Evolutionary conservation across 129 eudicot species (phyloP), one percentile per base, ranked within the genome.

Genomic region (Kitagawia praeruptora): DNA sequence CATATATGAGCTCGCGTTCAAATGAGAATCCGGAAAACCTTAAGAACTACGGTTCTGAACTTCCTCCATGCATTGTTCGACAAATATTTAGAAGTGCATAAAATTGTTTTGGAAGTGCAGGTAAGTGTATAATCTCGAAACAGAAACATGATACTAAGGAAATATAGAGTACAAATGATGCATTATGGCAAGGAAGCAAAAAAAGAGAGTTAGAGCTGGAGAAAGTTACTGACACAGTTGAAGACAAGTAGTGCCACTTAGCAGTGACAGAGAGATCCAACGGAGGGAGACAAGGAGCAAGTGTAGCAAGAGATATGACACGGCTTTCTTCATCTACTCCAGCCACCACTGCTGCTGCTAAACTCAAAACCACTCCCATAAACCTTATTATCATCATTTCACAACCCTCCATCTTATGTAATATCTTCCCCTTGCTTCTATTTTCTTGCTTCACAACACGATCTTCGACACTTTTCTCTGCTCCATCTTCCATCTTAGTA

Each of bases 261-360:
- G 69, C 69, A n/a, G 69, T 61, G 69, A 61, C 69, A 61, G 69
- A 61, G 34, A 61, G 69, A 61, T 61, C 69, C 69, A 61, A n/a
- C 9, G 69, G 69, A 61, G 69, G 69, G 37, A 61, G 69, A 61
- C 69, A 61, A 61, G 69, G 69, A 61, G 69, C 34, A 9, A 61
- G 69, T 61, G 69, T 61, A 25, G 69, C 69, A 61, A 61, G 69
- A n/a, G 69, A 61, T 61, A 61, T 61, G 69, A 61, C 12, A 3
- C 34, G n/a, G 4, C 15, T 61, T 28, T 61, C 69, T 23, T 61
- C 34, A 3, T 23, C 27, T 23, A 61, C 69, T 61, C 69, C 69
- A 61, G 69, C 69, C 14, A 61, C 69, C 69, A 61, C 69, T 2
- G 69, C 37, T 25, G 69, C 69, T n/a, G 69, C 69, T 61, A 61